Evolutionary conservation across 768 basidiomycete genomes (phyloP).

Genomic region (Piloderma croceum): DNA sequence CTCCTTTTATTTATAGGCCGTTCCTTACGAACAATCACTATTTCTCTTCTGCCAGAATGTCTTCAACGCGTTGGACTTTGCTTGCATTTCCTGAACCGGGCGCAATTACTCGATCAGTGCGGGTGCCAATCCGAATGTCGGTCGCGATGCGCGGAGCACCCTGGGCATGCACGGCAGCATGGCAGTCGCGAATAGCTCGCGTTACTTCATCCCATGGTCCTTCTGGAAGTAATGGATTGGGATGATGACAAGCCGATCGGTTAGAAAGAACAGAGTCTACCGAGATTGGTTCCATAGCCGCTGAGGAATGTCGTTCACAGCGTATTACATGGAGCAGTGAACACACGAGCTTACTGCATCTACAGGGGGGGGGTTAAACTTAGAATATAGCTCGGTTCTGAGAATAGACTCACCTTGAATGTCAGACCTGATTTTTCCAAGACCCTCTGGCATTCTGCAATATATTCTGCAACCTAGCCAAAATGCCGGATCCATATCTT

Average conservation of each 20-base stretch:
- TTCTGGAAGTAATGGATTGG: conserved; percentile 33
- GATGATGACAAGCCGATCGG: not conserved
- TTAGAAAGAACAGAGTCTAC: conserved; percentile 27
- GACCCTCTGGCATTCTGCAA: conserved; percentile 78
- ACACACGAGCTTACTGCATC: conserved; percentile 56
- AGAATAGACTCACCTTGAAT: conserved; percentile 55
- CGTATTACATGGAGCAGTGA: conserved; percentile 1
- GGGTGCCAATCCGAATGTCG: conserved; percentile 93
- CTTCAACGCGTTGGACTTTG: conserved; percentile 78
- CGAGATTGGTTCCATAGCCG: conserved; percentile 90
- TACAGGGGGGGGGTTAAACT: conserved; percentile 26
- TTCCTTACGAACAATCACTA: no score
- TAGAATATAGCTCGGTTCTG: conserved; percentile 6
- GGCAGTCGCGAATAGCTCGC: conserved; percentile 86
- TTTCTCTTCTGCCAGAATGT: conserved; percentile 57
- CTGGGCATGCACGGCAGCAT: conserved; percentile 75
- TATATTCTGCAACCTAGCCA: conserved; percentile 63
- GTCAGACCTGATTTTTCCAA: conserved; percentile 79
- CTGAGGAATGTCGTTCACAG: conserved; percentile 30
- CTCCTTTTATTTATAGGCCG: no score
- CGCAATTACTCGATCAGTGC: conserved; percentile 59
- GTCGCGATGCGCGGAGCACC: conserved; percentile 78
- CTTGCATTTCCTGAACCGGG: conserved; percentile 68
- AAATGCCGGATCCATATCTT: not conserved
- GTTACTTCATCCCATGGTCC: conserved; percentile 84